These are phyloP conservation scores for Onygena corvina DNA, from an alignment of 2,329 filamentous ascomycete genomes.

Conservation along the genomic window DNA sequence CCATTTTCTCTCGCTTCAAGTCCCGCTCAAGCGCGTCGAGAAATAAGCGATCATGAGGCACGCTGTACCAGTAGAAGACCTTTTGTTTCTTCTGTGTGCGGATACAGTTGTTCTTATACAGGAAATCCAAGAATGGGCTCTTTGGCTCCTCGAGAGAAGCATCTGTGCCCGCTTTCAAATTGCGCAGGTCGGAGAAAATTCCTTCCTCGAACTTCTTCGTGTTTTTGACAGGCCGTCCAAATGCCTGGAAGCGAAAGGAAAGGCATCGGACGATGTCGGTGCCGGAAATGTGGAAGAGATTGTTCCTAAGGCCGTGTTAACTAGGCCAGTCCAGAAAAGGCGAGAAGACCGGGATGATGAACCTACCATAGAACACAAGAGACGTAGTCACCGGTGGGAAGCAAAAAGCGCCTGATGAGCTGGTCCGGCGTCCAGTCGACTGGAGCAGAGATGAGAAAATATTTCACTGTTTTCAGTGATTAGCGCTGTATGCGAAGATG, in stretches of 20 bases:
- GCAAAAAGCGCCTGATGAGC: constrained; percentile 87
- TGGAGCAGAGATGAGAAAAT: constrained; percentile 96
- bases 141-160: constrained; percentile 97
- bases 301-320: constrained; percentile 53
- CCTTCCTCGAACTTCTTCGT: constrained; percentile 99
- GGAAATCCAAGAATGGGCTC: constrained; percentile 93
- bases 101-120: constrained; percentile 99
- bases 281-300: constrained; percentile 97
- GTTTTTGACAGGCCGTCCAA: constrained; percentile 96
- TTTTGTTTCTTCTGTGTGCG: constrained; percentile 99
- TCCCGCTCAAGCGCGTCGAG: constrained; percentile 94
- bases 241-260: constrained; percentile 96
- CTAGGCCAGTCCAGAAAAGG: background rate
- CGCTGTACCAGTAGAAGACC: constrained; percentile 99
- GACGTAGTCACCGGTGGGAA: constrained; percentile 96
- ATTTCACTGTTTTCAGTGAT: constrained; percentile 60
- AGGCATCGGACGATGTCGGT: constrained; percentile 98
- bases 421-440: constrained; percentile 96
- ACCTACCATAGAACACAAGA: constrained; percentile 85
- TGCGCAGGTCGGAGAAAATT: constrained; percentile 96
- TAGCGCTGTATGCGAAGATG: background rate
- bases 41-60: constrained; percentile 93
- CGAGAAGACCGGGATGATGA: background rate
- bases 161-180: constrained; percentile 95
- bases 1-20: constrained; percentile 98